Percentiles rank a stretch among this genome's conserved stretches.
Evolutionary conservation across 208 protist species (phyloP).

Genomic region (Leishmania guyanensis): DNA sequence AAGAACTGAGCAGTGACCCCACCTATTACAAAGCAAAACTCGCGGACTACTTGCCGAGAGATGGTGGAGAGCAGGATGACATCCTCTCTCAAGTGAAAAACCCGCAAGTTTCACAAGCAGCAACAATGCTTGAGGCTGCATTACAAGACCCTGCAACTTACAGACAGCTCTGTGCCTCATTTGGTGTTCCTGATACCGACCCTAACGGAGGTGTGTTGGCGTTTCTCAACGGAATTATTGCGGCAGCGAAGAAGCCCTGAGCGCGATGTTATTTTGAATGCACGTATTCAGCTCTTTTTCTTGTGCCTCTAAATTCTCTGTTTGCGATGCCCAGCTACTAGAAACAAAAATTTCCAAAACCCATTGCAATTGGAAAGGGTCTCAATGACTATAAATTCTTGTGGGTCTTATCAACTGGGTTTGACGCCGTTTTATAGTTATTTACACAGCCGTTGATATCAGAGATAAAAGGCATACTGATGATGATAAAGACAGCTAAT

Average conservation of each 20-base stretch:
- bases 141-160: constrained; percentile 60
- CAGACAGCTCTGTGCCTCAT: constrained; percentile 50
- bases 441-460: no score
- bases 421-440: background rate
- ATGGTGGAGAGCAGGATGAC: constrained; percentile 32
- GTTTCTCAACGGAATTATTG: constrained; percentile 63
- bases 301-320: background rate
- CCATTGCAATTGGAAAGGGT: background rate
- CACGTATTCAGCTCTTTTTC: background rate
- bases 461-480: background rate
- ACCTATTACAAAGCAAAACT: constrained; percentile 65
- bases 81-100: constrained; percentile 71
- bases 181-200: constrained; percentile 46
- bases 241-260: constrained; percentile 21
- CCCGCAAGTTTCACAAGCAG: constrained; percentile 57
- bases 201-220: constrained; percentile 35
- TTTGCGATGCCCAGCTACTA: constrained; percentile 13
- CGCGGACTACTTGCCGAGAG: constrained; percentile 42
- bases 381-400: background rate
- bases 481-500: background rate
- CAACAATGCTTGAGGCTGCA: constrained; percentile 37
- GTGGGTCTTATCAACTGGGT: background rate
- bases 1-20: constrained; percentile 54
- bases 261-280: background rate
- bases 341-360: background rate